Evolutionary conservation across 108 stramenopile species (phyloP).

Genomic region (Epithemia pelagica): DNA sequence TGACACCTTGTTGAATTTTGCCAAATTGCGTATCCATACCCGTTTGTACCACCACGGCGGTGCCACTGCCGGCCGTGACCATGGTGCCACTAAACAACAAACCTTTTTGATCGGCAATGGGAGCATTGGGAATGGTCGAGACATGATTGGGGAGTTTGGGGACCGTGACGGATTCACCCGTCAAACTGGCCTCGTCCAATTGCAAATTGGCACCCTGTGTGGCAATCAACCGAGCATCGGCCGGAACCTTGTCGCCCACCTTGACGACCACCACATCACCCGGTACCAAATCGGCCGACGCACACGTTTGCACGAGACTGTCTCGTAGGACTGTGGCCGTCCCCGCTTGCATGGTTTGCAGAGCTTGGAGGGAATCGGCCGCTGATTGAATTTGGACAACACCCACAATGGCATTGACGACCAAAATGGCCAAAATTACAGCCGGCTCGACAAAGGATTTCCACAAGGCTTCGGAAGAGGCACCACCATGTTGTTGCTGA

Average conservation of each 20-base stretch:
- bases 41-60: conserved; percentile 86
- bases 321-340: conserved; percentile 61
- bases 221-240: conserved; percentile 76
- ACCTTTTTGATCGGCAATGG: conserved; percentile 53
- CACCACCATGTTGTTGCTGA: conserved; percentile 8
- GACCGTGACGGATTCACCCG: conserved; percentile 81
- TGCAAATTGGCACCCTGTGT: conserved; percentile 43
- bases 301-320: conserved; percentile 25
- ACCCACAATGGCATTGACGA: conserved; percentile 95
- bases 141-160: conserved; percentile 49
- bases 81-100: conserved; percentile 95
- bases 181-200: conserved; percentile 73
- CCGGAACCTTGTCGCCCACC: conserved; percentile 94
- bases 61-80: conserved; percentile 81
- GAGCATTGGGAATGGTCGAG: conserved; percentile 21
- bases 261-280: conserved; percentile 89
- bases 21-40: conserved; percentile 96
- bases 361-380: conserved; percentile 79
- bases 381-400: conserved; percentile 92
- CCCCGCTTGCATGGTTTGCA: conserved; percentile 87
- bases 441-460: conserved; percentile 86
- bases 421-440: conserved; percentile 90
- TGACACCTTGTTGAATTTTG: conserved; percentile 81
- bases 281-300: conserved; percentile 81
- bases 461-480: conserved; percentile 17